Evolutionary conservation across 2,329 filamentous ascomycete species (phyloP).

Genomic region (Parastagonospora avenae): DNA sequence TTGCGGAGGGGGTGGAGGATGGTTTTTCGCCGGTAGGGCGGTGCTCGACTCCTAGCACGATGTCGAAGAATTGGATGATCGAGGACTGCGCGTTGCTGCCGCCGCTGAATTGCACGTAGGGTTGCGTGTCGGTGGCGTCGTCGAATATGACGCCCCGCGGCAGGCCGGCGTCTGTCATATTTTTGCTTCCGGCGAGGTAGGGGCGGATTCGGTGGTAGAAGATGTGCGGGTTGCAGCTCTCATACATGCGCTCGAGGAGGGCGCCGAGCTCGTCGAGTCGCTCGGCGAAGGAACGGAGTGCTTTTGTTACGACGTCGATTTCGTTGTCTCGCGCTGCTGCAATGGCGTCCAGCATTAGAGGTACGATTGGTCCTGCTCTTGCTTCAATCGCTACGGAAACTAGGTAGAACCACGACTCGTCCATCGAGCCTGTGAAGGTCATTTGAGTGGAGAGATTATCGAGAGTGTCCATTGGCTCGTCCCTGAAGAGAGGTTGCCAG

Average conservation of each 20-base stretch:
- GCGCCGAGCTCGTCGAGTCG: constrained; percentile 81
- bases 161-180: constrained; percentile 93
- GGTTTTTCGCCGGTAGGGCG: constrained; percentile 80
- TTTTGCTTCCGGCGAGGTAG: constrained; percentile 94
- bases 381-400: constrained; percentile 96
- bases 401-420: constrained; percentile 99
- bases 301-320: constrained; percentile 71
- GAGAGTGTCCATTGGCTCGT: constrained; percentile 80
- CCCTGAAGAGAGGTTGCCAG: constrained; percentile 86
- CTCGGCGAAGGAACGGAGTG: constrained; percentile 83
- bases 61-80: constrained; percentile 95
- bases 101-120: constrained; percentile 84
- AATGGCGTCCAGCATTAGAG: constrained; percentile 88
- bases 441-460: constrained; percentile 86
- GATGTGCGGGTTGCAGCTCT: constrained; percentile 89
- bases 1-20: constrained; percentile 38
- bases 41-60: constrained; percentile 87
- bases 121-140: constrained; percentile 68
- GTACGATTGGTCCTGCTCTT: constrained; percentile 82
- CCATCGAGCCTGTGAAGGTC: constrained; percentile 91
- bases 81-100: constrained; percentile 98
- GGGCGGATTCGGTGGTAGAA: constrained; percentile 98
- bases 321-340: constrained; percentile 75
- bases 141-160: constrained; percentile 89
- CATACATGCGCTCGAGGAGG: constrained; percentile 87